Percentiles rank a stretch among this genome's conserved stretches.
Conservation (phyloP, 495 filamentous ascomycete genomes). For the Parathielavia hyrcaniae region DNA sequence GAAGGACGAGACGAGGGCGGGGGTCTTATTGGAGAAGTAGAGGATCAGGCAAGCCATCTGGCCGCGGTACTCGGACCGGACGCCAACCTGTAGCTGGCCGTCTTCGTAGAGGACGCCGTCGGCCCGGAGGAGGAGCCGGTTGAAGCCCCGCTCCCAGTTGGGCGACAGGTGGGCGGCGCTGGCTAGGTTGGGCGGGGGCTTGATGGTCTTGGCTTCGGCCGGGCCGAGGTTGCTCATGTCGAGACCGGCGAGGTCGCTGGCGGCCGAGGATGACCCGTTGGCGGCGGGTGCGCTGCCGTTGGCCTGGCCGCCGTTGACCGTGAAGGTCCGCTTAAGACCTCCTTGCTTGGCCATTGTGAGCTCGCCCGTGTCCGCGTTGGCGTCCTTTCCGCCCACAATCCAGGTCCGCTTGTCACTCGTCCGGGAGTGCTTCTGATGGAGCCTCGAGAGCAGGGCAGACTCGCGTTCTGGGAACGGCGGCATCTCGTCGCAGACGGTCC, state of each 20-base stretch:
- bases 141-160: conserved; percentile 90
- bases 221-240: conserved; percentile 60
- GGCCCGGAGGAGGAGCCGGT: conserved; percentile 65
- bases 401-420: conserved; percentile 93
- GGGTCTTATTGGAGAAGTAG: conserved; percentile 91
- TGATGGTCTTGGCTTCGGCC: conserved; percentile 51
- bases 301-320: conserved; percentile 50
- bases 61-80: conserved; percentile 88
- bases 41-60: conserved; percentile 92
- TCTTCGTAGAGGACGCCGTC: conserved; percentile 95
- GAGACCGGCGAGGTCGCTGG: conserved; percentile 69
- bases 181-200: conserved; percentile 75
- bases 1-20: conserved; percentile 74
- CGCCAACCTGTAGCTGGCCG: conserved; percentile 83
- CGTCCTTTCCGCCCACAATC: conserved; percentile 91
- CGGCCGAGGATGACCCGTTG: conserved; percentile 46
- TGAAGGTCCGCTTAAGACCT: conserved; percentile 81
- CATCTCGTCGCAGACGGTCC: conserved; percentile 98
- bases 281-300: conserved; percentile 50
- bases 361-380: conserved; percentile 74
- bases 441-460: conserved; percentile 81
- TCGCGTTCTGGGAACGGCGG: conserved; percentile 94
- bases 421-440: conserved; percentile 87
- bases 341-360: conserved; percentile 74
- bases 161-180: conserved; percentile 88